A percentile compares a stretch with the other conserved stretches of the same genome.
phyloP scores from a whole-genome alignment of 2,329 filamentous ascomycete genomes.

The Coniochaeta ligniaria region DNA sequence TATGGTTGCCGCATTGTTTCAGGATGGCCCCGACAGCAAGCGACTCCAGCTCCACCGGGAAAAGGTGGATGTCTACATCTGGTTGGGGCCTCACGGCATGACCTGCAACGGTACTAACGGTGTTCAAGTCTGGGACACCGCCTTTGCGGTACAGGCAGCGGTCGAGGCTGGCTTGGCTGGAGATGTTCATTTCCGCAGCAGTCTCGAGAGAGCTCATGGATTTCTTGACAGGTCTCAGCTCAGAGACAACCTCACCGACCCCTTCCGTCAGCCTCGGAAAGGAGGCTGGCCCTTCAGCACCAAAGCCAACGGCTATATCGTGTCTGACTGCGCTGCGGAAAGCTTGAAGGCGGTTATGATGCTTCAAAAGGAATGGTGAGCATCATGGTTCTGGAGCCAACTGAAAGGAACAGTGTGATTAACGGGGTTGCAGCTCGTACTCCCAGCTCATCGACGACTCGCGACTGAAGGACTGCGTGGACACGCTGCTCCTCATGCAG shows the following conservation, averaged over 20 bases:
- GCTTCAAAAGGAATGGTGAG: slow-evolving; percentile 49
- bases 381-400: too few relatives aligned
- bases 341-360: slow-evolving; percentile 76
- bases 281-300: slow-evolving; percentile 97
- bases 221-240: slow-evolving; percentile 93
- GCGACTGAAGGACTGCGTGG: slow-evolving; percentile 79
- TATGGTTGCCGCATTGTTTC: slow-evolving; percentile 74
- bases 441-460: slow-evolving; percentile 71
- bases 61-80: slow-evolving; percentile 76
- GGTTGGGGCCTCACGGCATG: slow-evolving; percentile 90
- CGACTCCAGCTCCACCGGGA: slow-evolving; percentile 73
- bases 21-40: slow-evolving; percentile 68
- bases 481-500: slow-evolving; percentile 87
- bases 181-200: slow-evolving; percentile 28
- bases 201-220: background rate
- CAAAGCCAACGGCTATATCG: slow-evolving; percentile 84
- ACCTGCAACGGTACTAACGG: slow-evolving; percentile 94
- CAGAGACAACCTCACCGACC: slow-evolving; percentile 71
- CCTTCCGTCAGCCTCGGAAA: slow-evolving; percentile 81
- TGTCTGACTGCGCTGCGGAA: slow-evolving; percentile 91
- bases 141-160: slow-evolving; percentile 78
- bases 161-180: slow-evolving; percentile 72
- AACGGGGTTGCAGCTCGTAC: slow-evolving; percentile 45
- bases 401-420: too few relatives aligned
- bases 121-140: slow-evolving; percentile 96